phyloP scores from a whole-genome alignment of 495 filamentous ascomycete genomes.

The Tuber calosporum region DNA sequence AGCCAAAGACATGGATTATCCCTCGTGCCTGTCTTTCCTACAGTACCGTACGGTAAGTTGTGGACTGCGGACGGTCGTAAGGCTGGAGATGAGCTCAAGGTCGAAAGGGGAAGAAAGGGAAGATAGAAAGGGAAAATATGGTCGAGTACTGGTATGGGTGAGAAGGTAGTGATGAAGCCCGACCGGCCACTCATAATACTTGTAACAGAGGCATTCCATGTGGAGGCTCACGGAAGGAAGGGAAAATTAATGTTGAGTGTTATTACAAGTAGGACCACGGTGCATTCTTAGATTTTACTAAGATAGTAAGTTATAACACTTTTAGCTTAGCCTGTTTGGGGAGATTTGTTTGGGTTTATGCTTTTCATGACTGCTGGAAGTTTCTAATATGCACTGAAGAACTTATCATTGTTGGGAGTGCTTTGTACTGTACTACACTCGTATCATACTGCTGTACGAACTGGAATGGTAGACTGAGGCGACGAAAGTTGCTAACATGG shows the following conservation, averaged over 20 bases:
- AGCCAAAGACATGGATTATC: neutral
- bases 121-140: neutral
- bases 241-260: neutral
- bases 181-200: neutral
- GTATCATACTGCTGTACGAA: neutral
- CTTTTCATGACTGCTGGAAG: neutral
- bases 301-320: neutral
- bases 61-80: neutral
- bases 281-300: neutral
- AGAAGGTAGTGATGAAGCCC: neutral
- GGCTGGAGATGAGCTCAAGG: neutral
- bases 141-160: neutral
- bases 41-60: too few relatives aligned
- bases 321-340: neutral
- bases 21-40: neutral
- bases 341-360: neutral
- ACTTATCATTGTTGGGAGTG: too few relatives aligned
- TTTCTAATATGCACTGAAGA: too few relatives aligned
- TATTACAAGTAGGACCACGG: neutral
- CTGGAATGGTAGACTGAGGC: neutral
- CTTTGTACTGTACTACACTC: too few relatives aligned
- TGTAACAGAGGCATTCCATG: neutral
- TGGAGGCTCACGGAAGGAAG: neutral
- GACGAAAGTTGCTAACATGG: neutral
- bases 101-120: neutral